These are phyloP conservation scores for Aspergillus clavatus DNA, from an alignment of 2,329 filamentous ascomycete genomes.

Conservation along the genomic window DNA sequence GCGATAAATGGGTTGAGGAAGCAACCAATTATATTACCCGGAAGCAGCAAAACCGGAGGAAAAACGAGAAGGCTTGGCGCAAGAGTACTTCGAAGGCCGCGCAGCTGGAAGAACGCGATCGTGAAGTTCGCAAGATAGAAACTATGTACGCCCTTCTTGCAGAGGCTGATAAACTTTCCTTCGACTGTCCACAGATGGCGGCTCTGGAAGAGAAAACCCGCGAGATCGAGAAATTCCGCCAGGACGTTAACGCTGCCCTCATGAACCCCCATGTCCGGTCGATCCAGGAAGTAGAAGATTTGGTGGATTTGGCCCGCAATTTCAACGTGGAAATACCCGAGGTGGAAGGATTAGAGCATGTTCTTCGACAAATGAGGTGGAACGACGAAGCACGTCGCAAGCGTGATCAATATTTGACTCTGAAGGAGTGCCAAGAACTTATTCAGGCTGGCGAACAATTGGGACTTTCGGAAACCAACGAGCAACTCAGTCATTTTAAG, in stretches of 20 bases:
- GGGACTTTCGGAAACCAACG: slow-evolving; percentile 73
- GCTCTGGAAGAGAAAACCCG: slow-evolving; percentile 80
- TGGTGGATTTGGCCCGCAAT: slow-evolving; percentile 81
- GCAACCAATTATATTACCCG: slow-evolving; percentile 93
- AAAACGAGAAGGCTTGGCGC: slow-evolving; percentile 85
- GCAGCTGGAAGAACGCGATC: slow-evolving; percentile 77
- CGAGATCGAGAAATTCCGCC: slow-evolving; percentile 79
- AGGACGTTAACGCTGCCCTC: slow-evolving; percentile 66
- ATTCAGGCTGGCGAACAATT: slow-evolving; percentile 73
- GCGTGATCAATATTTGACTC: slow-evolving; percentile 62
- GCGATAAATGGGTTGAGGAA: slow-evolving; percentile 97
- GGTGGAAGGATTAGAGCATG: slow-evolving; percentile 71
- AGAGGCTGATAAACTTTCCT: slow-evolving; percentile 80
- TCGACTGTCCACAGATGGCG: slow-evolving; percentile 86
- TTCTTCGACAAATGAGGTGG: slow-evolving; percentile 85
- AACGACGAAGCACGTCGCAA: slow-evolving; percentile 68
- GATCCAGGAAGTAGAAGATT: slow-evolving; percentile 74
- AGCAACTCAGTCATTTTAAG: slow-evolving; percentile 69
- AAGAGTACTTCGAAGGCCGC: slow-evolving; percentile 65
- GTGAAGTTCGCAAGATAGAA: slow-evolving; percentile 79
- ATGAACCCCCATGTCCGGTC: slow-evolving; percentile 60
- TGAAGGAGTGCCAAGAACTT: slow-evolving; percentile 73
- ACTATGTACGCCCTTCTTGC: slow-evolving; percentile 81
- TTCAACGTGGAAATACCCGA: slow-evolving; percentile 93
- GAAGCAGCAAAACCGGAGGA: slow-evolving; percentile 95